phyloP scores from a whole-genome alignment of 495 filamentous ascomycete genomes.

The Penicillium goetzii region DNA sequence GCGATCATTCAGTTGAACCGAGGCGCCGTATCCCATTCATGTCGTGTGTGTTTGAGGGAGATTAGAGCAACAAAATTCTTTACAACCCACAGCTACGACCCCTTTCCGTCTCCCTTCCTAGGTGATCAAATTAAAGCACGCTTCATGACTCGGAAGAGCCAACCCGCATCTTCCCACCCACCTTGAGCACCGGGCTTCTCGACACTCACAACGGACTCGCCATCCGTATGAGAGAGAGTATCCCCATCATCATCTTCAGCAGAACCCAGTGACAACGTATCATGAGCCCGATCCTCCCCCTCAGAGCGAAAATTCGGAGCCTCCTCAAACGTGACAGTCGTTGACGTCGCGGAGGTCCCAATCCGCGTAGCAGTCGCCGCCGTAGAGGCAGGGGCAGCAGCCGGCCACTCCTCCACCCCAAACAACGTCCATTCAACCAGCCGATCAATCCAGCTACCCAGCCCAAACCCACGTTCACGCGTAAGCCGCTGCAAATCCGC shows the following conservation, averaged over 20 bases:
- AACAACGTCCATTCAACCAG: conserved; percentile 79
- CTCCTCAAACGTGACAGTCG: conserved; percentile 39
- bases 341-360: conserved; percentile 59
- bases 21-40: neutral
- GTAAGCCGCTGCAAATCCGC: conserved; percentile 49
- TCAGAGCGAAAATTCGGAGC: neutral
- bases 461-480: conserved; percentile 62
- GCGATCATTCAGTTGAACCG: neutral
- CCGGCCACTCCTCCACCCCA: conserved; percentile 64
- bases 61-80: neutral
- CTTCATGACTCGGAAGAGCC: conserved; percentile 77
- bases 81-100: neutral
- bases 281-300: conserved; percentile 8
- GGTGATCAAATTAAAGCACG: conserved; percentile 64
- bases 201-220: conserved; percentile 28
- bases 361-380: conserved; percentile 18
- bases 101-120: neutral
- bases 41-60: neutral
- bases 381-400: conserved; percentile 15
- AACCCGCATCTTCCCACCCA: conserved; percentile 82
- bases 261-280: conserved; percentile 22
- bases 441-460: conserved; percentile 76
- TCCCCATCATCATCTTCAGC: conserved; percentile 31
- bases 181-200: conserved; percentile 55
- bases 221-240: conserved; percentile 33